Base-by-base conservation (phyloP, 306 rosid genomes). In the Glycyrrhiza uralensis region DNA sequence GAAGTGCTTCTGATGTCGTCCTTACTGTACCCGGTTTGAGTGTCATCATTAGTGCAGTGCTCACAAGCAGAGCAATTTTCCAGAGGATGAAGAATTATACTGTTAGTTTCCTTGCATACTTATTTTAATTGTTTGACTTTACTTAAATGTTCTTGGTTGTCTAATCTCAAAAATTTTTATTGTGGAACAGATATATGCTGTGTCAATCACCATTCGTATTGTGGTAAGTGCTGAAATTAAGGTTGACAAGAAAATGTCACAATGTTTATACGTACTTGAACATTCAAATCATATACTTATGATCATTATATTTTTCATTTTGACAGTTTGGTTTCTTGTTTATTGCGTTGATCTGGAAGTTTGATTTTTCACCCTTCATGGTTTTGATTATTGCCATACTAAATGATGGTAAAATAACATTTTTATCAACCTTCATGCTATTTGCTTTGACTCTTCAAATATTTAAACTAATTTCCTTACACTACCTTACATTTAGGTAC, bases 81-180 rank as follows among this genome's bases (percentile, higher is more conserved):
- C 97, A 91, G 58, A 91, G 97, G 74, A 94, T 94, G 98, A 94
- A 94, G 88, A 94, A 94, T 73, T 94, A 94, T 23, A 94, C 98
- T 3, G 98, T 94, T 44, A 79, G 92, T 80, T 68, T 66, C 59
- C 30, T 72, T 54, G 33, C 45, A 11, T 74, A 23, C 47, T 22
- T 66, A 24, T 49, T 66, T 79, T 13, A 19, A 36, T 72, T 32
- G 3, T 63, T 50, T 47, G 69, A 20, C 11, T 66, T 55, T 32
- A 44, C 19, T 70, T 63, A n/a, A 17, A 6, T 45, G 5, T 59
- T 30, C 47, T 8, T 62, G 6, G 29, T 24, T 39, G 7, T 15
- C 66, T 76, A 66, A 77, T 70, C 63, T 64, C 13, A 15, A 35
- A 8, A 2, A 4, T 26, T 64, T 75, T 6, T 1, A 26, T 54